These are phyloP conservation scores for Alternaria novae-zelandiae DNA, from an alignment of 2,329 filamentous ascomycete genomes.

Conservation along the genomic window DNA sequence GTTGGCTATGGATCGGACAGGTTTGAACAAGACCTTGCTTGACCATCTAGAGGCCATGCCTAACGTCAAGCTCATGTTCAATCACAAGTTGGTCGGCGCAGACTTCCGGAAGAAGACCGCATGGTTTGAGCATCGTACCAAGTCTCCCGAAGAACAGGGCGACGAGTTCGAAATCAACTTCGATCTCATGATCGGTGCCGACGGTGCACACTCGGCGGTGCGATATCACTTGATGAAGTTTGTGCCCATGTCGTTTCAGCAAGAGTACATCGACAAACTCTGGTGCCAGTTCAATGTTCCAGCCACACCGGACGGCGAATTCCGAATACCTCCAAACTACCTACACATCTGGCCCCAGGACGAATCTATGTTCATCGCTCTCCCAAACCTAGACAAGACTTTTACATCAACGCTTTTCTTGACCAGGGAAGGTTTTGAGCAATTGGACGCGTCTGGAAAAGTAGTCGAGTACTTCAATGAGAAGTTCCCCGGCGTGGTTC, in stretches of 20 bases:
- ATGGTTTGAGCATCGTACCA: constrained; percentile 75
- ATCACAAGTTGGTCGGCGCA: constrained; percentile 89
- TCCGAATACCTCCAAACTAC: constrained; percentile 87
- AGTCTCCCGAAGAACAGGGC: constrained; percentile 30
- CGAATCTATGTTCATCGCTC: constrained; percentile 98
- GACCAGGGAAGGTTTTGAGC: constrained; percentile 70
- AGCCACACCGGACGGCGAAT: constrained; percentile 61
- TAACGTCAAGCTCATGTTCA: constrained; percentile 92
- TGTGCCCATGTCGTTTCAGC: constrained; percentile 85
- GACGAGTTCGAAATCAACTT: constrained; percentile 82
- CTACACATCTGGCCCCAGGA: constrained; percentile 96
- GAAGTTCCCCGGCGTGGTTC: constrained; percentile 86
- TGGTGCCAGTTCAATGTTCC: constrained; percentile 96
- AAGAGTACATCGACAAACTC: constrained; percentile 93
- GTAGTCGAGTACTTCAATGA: constrained; percentile 77
- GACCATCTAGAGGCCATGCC: constrained; percentile 82
- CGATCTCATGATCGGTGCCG: constrained; percentile 91
- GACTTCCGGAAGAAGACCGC: constrained; percentile 81
- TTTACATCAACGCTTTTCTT: constrained; percentile 97
- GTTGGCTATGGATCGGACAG: constrained; percentile 82
- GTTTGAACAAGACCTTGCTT: constrained; percentile 81
- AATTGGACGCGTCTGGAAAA: constrained; percentile 67
- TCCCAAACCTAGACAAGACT: constrained; percentile 84
- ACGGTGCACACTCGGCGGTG: constrained; percentile 91
- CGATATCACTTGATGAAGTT: constrained; percentile 97